Conservation (phyloP, 495 filamentous ascomycete genomes). For the Xylaria flabelliformis region DNA sequence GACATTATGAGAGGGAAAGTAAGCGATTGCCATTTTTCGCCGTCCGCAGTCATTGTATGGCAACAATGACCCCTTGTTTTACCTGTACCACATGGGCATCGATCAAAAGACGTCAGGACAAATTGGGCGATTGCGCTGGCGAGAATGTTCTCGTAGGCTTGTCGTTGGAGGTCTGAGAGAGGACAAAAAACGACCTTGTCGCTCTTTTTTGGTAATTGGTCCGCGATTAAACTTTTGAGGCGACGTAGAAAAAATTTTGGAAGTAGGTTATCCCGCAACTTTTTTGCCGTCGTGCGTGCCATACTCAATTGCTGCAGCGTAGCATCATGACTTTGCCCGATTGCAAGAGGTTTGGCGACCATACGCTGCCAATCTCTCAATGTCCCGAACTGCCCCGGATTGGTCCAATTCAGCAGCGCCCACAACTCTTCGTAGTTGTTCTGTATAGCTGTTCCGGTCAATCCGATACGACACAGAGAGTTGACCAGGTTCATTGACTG, state of each 20-base stretch:
- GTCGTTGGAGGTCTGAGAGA: conserved; percentile 79
- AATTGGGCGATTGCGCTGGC: conserved; percentile 72
- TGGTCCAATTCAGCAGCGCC: conserved; percentile 96
- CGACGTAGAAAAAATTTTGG: conserved; percentile 91
- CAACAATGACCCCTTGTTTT: conserved; percentile 88
- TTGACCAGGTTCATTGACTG: conserved; percentile 91
- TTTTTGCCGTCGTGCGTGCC: conserved; percentile 82
- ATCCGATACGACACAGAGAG: conserved; percentile 87
- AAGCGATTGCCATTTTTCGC: conserved; percentile 72
- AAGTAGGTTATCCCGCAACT: conserved; percentile 85
- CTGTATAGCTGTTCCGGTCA: conserved; percentile 96
- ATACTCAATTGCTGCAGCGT: conserved; percentile 80
- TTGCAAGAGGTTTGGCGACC: conserved; percentile 79
- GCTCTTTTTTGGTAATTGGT: conserved; percentile 95
- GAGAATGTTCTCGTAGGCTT: conserved; percentile 84
- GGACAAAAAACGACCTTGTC: conserved; percentile 96
- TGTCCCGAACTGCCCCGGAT: conserved; percentile 85
- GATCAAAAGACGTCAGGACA: conserved; percentile 69
- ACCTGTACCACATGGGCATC: conserved; percentile 72
- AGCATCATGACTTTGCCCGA: conserved; percentile 92
- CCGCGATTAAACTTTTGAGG: conserved; percentile 90
- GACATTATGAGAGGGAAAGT: conserved; percentile 87
- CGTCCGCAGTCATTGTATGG: conserved; percentile 61
- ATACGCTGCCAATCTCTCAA: conserved; percentile 74
- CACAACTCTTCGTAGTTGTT: conserved; percentile 98